Base-by-base conservation (phyloP, 495 filamentous ascomycete genomes). In the Aspergillus cristatus region DNA sequence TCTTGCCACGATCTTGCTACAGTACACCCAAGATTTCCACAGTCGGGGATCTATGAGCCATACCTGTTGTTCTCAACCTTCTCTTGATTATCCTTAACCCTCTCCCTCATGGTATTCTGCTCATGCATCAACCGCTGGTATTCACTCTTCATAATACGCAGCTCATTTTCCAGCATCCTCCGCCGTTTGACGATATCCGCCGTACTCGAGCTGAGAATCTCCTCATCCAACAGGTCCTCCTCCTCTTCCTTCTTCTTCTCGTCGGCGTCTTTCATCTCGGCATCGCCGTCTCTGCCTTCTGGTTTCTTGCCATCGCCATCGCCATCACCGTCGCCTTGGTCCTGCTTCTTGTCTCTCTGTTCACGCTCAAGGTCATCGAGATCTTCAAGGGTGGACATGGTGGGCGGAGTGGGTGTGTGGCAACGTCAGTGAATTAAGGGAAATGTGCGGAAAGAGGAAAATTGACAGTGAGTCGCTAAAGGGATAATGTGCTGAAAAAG, bases 31-130 rank as follows among this genome's bases (percentile, higher is more conserved):
- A 24, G 8, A 4, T 8, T 29, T 14, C 33, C 33, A 14, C 34
- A n/a, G 16, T 24, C 8, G 14, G 7, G 32, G 35, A 28, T 24
- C 37, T 18, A 29, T 28, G 12, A 40, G 35, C 43, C 72, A 46
- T 71, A 95, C 91, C 87, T 79, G 63, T 98, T 98, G 60, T 98
- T 98, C 42, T 94, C 89, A 43, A 98, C 97, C 77, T 97, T 98
- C 46, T 98, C 91, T 51, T 83, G 63, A 52, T 98, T 98, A 55
- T 98, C 91, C 74, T 96, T 97, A 57, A 97, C 95, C 72, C 94
- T 96, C 57, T 98, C 93, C 40, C 78, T 74, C 91, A 97, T 98
- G 41, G 81, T 76, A 37, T 79, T 75, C 68, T 94, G 94, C 66
- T 98, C 91, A 53, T 97, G 91, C 48, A 81, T 81, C 70, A 98